phyloP scores from a whole-genome alignment of 208 protist species.

The Leishmania aethiopica region DNA sequence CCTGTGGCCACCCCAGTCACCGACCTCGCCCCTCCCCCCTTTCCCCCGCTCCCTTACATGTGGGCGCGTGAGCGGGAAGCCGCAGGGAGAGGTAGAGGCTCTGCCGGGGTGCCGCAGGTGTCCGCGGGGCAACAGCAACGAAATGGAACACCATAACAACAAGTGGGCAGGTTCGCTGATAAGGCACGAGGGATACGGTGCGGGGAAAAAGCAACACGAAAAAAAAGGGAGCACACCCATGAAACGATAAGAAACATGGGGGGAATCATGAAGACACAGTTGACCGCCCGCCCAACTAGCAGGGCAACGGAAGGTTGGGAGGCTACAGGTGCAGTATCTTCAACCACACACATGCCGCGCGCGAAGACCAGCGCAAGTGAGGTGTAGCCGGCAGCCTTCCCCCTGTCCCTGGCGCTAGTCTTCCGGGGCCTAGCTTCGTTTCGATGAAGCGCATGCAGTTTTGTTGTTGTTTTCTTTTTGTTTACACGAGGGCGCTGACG shows the following conservation, averaged over 20 bases:
- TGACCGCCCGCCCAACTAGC: not conserved
- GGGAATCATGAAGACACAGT: not conserved
- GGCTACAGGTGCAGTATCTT: not conserved
- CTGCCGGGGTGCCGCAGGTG: no score
- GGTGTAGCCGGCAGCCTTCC: slow-evolving; percentile 31
- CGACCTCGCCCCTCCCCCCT: not conserved
- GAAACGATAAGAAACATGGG: not conserved
- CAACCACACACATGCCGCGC: slow-evolving; percentile 55
- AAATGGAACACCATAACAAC: no score
- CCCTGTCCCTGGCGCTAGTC: slow-evolving; percentile 50
- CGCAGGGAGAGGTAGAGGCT: not conserved
- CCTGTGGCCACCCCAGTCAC: not conserved
- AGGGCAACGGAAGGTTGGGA: not conserved
- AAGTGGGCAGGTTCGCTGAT: not conserved
- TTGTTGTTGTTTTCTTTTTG: not conserved
- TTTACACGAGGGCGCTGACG: slow-evolving; percentile 49
- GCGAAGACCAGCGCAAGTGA: slow-evolving; percentile 54
- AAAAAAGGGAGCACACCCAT: not conserved
- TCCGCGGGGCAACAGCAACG: no score
- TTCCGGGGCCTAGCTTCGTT: slow-evolving; percentile 64
- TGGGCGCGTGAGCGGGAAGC: not conserved
- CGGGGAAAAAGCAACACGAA: not conserved
- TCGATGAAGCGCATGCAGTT: slow-evolving; percentile 60
- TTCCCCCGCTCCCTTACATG: not conserved
- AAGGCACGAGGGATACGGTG: not conserved